Percentiles rank a stretch among this genome's conserved stretches.
Evolutionary conservation across 1,139 yeast species (phyloP).

Genomic region (Saccharomyces hybrid): DNA sequence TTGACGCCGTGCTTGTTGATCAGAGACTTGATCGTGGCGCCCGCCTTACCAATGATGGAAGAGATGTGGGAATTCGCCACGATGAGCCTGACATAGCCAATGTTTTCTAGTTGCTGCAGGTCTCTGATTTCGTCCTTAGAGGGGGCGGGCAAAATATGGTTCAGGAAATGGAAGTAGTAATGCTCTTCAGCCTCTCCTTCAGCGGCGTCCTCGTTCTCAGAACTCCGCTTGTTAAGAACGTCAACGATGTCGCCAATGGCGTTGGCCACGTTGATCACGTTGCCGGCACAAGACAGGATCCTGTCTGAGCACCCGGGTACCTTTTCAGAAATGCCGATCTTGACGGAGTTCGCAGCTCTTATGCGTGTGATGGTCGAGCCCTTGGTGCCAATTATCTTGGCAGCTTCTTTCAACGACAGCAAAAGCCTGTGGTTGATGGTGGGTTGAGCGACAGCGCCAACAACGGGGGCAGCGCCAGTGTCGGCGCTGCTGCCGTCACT

Average conservation of each 20-base stretch:
- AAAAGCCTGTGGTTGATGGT: conserved; percentile 44
- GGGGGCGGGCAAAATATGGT: conserved; percentile 30
- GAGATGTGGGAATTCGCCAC: conserved; percentile 89
- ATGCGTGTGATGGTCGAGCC: conserved; percentile 76
- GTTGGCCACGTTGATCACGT: conserved; percentile 63
- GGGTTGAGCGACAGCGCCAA: conserved; percentile 1
- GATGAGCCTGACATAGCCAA: conserved; percentile 51
- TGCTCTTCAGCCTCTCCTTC: conserved; percentile 12
- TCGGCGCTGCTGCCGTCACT: conserved; percentile 4
- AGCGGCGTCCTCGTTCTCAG: conserved; percentile 8
- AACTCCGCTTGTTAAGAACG: conserved; percentile 38
- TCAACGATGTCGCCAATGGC: conserved; percentile 69
- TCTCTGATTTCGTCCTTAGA: conserved; percentile 21
- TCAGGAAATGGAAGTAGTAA: conserved; percentile 29
- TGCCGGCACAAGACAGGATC: conserved; percentile 73
- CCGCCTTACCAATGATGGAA: conserved; percentile 80
- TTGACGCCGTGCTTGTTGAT: conserved; percentile 66
- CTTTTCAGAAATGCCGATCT: conserved; percentile 83
- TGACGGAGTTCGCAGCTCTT: conserved; percentile 70
- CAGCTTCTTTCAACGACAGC: conserved; percentile 83
- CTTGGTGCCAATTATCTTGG: conserved; percentile 82
- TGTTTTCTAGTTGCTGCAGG: conserved; percentile 20
- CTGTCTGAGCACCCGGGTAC: conserved; percentile 80
- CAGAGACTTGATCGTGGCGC: conserved; percentile 71
- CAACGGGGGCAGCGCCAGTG: conserved; percentile 4